A percentile compares a stretch with the other conserved stretches of the same genome.
phyloP scores from a whole-genome alignment of 164 flowering plant genomes.

The Malania oleifera region DNA sequence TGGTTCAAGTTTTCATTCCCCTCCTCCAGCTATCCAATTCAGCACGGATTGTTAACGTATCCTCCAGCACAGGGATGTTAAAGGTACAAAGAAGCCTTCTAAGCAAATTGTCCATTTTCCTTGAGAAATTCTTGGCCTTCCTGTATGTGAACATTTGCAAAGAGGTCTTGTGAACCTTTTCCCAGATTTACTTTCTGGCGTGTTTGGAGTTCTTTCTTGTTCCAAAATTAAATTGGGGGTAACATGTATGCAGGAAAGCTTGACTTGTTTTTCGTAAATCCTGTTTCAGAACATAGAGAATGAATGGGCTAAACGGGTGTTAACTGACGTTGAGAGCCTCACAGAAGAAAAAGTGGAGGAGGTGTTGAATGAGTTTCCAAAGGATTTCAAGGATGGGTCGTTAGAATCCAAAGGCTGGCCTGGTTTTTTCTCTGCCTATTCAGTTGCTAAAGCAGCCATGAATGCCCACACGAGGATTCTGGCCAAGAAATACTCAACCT shows the following conservation, averaged over 20 bases:
- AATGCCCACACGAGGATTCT: conserved; percentile 48
- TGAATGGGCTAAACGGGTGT: conserved; percentile 24
- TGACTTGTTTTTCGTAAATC: too few relatives aligned
- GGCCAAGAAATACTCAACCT: conserved; percentile 34
- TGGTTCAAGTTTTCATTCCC: conserved; percentile 25
- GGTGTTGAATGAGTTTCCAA: conserved; percentile 23
- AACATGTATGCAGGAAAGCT: too few relatives aligned
- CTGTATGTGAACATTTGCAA: background rate
- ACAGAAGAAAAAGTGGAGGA: conserved; percentile 38
- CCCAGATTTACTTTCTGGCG: too few relatives aligned
- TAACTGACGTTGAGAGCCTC: conserved; percentile 24
- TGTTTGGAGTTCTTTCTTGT: too few relatives aligned
- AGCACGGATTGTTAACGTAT: conserved; percentile 22
- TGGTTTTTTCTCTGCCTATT: conserved; percentile 18
- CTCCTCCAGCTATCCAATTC: conserved; percentile 20
- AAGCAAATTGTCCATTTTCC: background rate
- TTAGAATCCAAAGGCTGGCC: conserved; percentile 39
- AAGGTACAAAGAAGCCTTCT: conserved; percentile 8
- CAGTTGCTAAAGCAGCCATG: conserved; percentile 31
- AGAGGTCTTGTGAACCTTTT: too few relatives aligned
- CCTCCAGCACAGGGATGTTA: conserved; percentile 17
- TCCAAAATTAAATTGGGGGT: too few relatives aligned
- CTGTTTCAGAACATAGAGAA: conserved; percentile 25
- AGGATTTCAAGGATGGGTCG: conserved; percentile 29
- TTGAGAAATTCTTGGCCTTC: background rate